Base-by-base conservation (phyloP, 2,329 filamentous ascomycete species). In the Claviceps pazoutovae region DNA sequence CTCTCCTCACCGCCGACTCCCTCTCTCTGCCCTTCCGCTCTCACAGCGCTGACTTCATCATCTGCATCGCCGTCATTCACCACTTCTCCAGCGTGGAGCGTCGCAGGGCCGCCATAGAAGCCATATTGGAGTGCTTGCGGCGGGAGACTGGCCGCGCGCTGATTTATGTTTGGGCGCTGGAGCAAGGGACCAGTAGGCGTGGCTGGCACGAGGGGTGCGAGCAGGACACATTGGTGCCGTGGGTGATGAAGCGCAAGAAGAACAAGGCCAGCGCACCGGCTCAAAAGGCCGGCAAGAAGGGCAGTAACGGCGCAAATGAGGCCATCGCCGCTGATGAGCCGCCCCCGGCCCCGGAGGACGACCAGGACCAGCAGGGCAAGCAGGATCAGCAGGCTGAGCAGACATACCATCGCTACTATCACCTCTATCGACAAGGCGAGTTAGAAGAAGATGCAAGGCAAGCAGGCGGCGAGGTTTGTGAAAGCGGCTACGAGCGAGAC, bases 191-290 rank as follows among this genome's bases (percentile, higher is more conserved):
- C 53, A 95, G 89, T 67, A 80, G 93, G 53, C 75, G 93, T 56
- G 91, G 91, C 2, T 98, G 91, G 91, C 82, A 89, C 62, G 83
- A 86, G 64, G 82, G 82, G 19, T 80, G 84, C 55, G 78, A 85
- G 58, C 91, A 97, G 72, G 93, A 98, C 70, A 82, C 93, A 55
- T 85, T 97, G 71, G 93, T 98, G 47, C 90, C 93, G 14, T 98
- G 93, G 93, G 88, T 97, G 23, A 79, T 90, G 65, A 62, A 58
- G 60, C 60, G 59, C 53, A 66, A n/a, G 34, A 38, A 37, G 45
- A 34, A 46, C n/a, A 47, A 47, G 45, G 42, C 7, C 3, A 2
- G 4, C 26, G 7, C 1, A 9, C n/a, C 19, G 39, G 19, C 39
- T n/a, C n/a, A 6, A n/a, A 39, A 19, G 39, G 7, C 3, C 4